Evolutionary conservation across 2,329 filamentous ascomycete genomes (phyloP).

Genomic region (Seiridium unicorne): DNA sequence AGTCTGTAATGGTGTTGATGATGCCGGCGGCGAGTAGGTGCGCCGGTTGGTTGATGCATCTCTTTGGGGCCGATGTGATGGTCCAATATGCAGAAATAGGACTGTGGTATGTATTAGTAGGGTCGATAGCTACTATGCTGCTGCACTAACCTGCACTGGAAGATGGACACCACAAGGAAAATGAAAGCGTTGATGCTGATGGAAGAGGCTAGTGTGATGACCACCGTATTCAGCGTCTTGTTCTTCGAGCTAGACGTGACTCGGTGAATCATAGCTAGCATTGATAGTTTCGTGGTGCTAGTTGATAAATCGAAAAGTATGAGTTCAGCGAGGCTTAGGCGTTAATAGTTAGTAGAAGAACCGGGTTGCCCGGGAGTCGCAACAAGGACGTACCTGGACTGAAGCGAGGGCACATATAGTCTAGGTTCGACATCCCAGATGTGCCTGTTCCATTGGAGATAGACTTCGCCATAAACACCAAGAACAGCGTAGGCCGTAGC

Average conservation of each 20-base stretch:
- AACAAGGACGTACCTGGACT: slow-evolving; percentile 22
- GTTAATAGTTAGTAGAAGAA: not conserved
- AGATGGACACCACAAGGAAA: slow-evolving; percentile 33
- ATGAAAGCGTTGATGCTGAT: slow-evolving; percentile 29
- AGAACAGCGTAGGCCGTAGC: slow-evolving; percentile 28
- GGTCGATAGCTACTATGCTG: slow-evolving; percentile 12
- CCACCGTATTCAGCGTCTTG: slow-evolving; percentile 27
- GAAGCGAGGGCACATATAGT: slow-evolving; percentile 19
- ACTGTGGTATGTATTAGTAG: slow-evolving; percentile 27
- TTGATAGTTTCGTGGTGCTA: slow-evolving; percentile 38
- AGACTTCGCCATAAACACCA: slow-evolving; percentile 23
- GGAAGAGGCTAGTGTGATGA: slow-evolving; percentile 25
- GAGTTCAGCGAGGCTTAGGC: slow-evolving; percentile 26
- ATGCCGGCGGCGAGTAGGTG: slow-evolving; percentile 54
- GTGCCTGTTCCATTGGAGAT: slow-evolving; percentile 30
- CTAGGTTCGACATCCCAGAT: slow-evolving; percentile 29
- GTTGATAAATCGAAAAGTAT: slow-evolving; percentile 37
- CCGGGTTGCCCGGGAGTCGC: not conserved
- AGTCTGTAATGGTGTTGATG: slow-evolving; percentile 59
- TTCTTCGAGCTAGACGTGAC: slow-evolving; percentile 29
- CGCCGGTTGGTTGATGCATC: slow-evolving; percentile 47
- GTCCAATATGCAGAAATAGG: slow-evolving; percentile 38
- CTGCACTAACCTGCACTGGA: slow-evolving; percentile 36
- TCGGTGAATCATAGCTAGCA: slow-evolving; percentile 36
- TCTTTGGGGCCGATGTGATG: slow-evolving; percentile 25